A percentile compares a stretch with the other conserved stretches of the same genome.
phyloP scores from a whole-genome alignment of 257 asterid genomes.

The Lavandula angustifolia region DNA sequence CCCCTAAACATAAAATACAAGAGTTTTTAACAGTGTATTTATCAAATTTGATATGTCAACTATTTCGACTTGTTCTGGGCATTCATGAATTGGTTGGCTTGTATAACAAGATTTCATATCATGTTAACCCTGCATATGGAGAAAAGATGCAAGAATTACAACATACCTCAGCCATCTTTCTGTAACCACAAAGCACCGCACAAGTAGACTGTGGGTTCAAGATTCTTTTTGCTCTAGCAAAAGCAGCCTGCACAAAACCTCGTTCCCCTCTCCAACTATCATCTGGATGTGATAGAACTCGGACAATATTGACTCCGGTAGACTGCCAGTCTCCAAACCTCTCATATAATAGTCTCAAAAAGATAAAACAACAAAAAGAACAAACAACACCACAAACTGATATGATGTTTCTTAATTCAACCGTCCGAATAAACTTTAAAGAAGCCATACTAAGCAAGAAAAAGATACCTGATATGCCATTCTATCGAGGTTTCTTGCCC shows the following conservation, averaged over 20 bases:
- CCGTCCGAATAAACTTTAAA: neutral
- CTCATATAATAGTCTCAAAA: conserved; percentile 47
- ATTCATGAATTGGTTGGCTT: neutral
- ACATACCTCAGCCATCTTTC: conserved; percentile 88
- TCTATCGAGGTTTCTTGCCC: conserved; percentile 79
- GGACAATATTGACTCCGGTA: conserved; percentile 72
- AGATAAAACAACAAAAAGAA: neutral
- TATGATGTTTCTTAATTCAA: conserved; percentile 1
- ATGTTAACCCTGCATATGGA: too few relatives aligned
- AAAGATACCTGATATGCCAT: conserved; percentile 81
- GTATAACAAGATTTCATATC: neutral
- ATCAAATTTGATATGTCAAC: neutral
- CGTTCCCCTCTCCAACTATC: conserved; percentile 74
- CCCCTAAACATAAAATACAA: neutral
- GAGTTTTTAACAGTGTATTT: neutral
- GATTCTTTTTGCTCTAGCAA: conserved; percentile 65
- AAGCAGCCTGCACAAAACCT: conserved; percentile 90
- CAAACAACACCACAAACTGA: neutral
- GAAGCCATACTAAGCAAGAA: conserved; percentile 30
- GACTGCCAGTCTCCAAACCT: conserved; percentile 82
- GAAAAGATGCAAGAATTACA: conserved; percentile 1
- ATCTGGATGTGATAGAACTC: conserved; percentile 82
- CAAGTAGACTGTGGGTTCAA: conserved; percentile 68
- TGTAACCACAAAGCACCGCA: conserved; percentile 91
- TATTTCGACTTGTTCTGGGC: neutral